Conservation (phyloP, 2,329 filamentous ascomycete species). For the Westerdykella aurantiaca region DNA sequence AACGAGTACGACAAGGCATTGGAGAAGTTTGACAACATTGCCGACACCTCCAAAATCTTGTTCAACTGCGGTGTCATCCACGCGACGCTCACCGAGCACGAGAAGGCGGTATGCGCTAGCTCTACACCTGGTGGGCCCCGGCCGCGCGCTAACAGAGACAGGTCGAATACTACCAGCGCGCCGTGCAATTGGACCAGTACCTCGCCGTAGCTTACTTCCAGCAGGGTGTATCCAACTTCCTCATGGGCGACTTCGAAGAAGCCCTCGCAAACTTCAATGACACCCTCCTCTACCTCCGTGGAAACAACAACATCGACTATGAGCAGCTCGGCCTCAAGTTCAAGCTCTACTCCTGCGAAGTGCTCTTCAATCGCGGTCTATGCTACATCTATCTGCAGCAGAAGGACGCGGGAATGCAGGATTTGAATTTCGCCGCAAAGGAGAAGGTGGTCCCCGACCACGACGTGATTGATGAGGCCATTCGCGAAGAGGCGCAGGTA, state of each 20-base stretch:
- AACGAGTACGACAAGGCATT: constrained; percentile 93
- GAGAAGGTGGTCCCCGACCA: constrained; percentile 96
- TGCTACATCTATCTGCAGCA: constrained; percentile 97
- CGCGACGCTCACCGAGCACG: constrained; percentile 91
- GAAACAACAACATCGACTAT: constrained; percentile 97
- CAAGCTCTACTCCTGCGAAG: constrained; percentile 95
- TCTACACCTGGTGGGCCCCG: background rate
- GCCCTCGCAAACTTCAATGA: constrained; percentile 98
- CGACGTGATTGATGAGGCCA: constrained; percentile 96
- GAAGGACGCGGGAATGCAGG: constrained; percentile 82
- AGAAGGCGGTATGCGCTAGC: constrained; percentile 69
- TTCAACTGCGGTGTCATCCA: constrained; percentile 99
- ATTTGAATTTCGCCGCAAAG: constrained; percentile 83
- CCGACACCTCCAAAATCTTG: constrained; percentile 94
- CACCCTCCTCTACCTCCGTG: constrained; percentile 85
- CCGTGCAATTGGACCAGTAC: constrained; percentile 86
- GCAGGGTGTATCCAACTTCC: constrained; percentile 95
- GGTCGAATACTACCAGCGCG: constrained; percentile 93
- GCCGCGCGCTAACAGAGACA: constrained; percentile 38
- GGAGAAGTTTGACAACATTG: constrained; percentile 74
- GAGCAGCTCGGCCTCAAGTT: constrained; percentile 92
- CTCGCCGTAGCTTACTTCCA: constrained; percentile 98
- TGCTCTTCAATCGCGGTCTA: constrained; percentile 91
- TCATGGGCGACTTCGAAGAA: constrained; percentile 95
- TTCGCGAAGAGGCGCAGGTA: constrained; percentile 87